Base-by-base conservation (phyloP, 768 basidiomycete genomes). In the Trametes meyenii region DNA sequence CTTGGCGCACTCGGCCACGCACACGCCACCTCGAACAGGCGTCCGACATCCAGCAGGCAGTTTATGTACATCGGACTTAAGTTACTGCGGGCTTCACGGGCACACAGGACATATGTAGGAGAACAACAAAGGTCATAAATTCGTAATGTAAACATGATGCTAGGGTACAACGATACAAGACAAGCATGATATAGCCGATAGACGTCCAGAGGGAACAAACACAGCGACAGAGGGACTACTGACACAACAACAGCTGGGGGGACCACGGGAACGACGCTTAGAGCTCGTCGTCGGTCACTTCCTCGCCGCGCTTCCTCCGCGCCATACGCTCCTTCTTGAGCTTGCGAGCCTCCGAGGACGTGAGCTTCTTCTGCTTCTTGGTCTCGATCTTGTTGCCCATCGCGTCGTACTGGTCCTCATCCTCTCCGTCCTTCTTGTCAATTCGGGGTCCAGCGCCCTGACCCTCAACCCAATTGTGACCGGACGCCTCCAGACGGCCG, bases 401-500 rank as follows among this genome's bases (percentile, higher is more conserved):
- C 23, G 97, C 97, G 74, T 99, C 97, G 73, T 91, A 98, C 70
- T 84, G 79, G 42, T 86, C 94, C 51, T 96, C 93, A 64, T 97
- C 96, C 68, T 93, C 93, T 51, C 89, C 96, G 6, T 85, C 90
- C 71, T 85, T 85, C 86, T 94, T 91, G 85, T 97, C 97, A 70
- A 99, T 98, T 60, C 96, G 88, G 45, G 94, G 76, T 12, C 96
- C 96, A 19, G 94, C 83, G 58, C 97, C 97, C 77, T 99, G 97
- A 50, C 97, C 97, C 78, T 98, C 97, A 72, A 97, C 94, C 96
- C 96, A 97, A 85, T 97, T 96, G 84, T 96, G 94, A 64, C 95
- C 96, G 45, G 96, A 98, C 6, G 96, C 94, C 81, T 96, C 94
- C 66, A 98, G 87, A 69, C 82, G 88, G 71, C 97, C 97, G 74